These are phyloP conservation scores for Boletellus deceptivus DNA, from an alignment of 1,284 basidiomycete species.

Conservation along the genomic window DNA sequence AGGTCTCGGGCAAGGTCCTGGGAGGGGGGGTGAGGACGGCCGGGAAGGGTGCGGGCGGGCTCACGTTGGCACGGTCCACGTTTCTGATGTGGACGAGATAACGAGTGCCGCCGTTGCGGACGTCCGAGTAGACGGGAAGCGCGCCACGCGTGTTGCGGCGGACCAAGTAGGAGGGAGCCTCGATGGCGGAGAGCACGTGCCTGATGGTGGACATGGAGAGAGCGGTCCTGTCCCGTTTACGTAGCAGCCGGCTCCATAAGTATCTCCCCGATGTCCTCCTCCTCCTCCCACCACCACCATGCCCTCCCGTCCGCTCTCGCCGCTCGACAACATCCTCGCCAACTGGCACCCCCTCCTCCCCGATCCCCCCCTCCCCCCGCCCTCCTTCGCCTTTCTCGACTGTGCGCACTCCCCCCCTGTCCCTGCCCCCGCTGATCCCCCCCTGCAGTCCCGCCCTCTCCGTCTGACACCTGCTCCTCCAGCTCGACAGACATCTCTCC, in stretches of 20 bases:
- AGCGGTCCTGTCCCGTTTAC: constrained; percentile 13
- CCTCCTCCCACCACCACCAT: neutral
- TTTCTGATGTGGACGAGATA: constrained; percentile 49
- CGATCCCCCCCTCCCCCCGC: neutral
- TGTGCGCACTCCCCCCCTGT: neutral
- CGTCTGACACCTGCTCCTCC: constrained; percentile 39
- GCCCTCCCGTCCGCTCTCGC: constrained; percentile 14
- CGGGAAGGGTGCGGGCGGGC: constrained; percentile 5
- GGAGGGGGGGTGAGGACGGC: neutral
- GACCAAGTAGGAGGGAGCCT: constrained; percentile 56
- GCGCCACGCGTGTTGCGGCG: constrained; percentile 61
- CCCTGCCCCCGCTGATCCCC: neutral
- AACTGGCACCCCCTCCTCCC: neutral
- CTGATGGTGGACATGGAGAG: constrained; percentile 14
- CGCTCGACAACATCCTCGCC: constrained; percentile 24
- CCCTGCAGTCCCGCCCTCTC: constrained; percentile 39
- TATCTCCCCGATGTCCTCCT: neutral
- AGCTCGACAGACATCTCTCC: constrained; percentile 17
- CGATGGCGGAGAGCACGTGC: constrained; percentile 26
- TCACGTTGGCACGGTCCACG: constrained; percentile 42
- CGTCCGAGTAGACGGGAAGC: constrained; percentile 70
- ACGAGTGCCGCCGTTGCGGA: constrained; percentile 61
- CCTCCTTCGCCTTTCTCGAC: neutral
- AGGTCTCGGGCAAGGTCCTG: constrained; percentile 57
- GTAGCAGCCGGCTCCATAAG: constrained; percentile 10